Base-by-base conservation (phyloP, 2,329 filamentous ascomycete genomes). In the Fulvia fulva region DNA sequence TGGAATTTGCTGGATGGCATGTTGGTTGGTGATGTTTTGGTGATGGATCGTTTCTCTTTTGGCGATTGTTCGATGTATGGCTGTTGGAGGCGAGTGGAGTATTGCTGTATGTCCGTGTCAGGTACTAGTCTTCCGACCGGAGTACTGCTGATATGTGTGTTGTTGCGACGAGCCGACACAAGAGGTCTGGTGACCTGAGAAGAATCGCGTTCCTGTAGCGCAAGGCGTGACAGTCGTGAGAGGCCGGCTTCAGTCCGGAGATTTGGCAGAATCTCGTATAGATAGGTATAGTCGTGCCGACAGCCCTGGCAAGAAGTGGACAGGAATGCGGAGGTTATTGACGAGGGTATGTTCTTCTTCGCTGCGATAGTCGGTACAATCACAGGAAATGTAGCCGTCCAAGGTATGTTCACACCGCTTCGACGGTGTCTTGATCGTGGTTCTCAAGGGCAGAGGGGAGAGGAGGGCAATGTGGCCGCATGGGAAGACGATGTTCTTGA, bases 1-100 rank as follows among this genome's bases (percentile, higher is more conserved):
- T 64, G 60, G 28, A 56, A 53, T 49, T 3, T 57, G 26, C 5
- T 58, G 52, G 57, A 54, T n/a, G 47, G 47, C 47, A 50, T 50
- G 19, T 1, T 47, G 37, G 14, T n/a, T 5, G 5, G 37, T 41
- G n/a, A 6, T 41, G 16, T 8, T 7, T 16, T 7, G 37, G 19
- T 25, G 44, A 26, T 19, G 14, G 44, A 21, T 47, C 22, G 44
- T 47, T n/a, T 25, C 44, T 19, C 25, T 12, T 47, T 12, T 23
- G 22, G 23, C 14, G 25, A 47, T 28, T 9, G 37, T 6, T 41
- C 14, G 21, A n/a, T 47, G 9, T 47, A 23, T 47, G 11, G 28
- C n/a, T n/a, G 19, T 46, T 19, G 19, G 3, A 12, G n/a, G 7
- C 44, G 16, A 12, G 44, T 21, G n/a, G 23, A 19, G 23, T 22